Evolutionary conservation across 202 grass and related monocot species (phyloP), one percentile per base, ranked within the genome.

Genomic region (Eragrostis tef): DNA sequence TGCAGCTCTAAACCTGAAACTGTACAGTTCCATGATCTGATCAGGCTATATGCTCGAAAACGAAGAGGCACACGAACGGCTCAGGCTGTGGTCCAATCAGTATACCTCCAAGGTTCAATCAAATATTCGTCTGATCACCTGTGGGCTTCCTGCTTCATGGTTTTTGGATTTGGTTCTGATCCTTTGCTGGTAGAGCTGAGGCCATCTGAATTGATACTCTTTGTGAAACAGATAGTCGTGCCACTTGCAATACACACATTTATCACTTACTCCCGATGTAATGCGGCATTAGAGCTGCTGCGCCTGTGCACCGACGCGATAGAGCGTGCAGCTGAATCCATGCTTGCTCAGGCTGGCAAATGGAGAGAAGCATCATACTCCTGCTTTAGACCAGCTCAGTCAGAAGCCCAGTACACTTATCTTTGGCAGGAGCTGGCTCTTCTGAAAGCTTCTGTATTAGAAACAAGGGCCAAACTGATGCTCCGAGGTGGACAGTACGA

Each of bases 391-490:
- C 60, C 84, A 59, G 90, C 82, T 79, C 87, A 83, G 43, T 89
- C 90, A 27, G 86, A 90, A 75, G 82, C 87, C 42, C 79, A 82
- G 70, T 88, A 86, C 67, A 94, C 91, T 27, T 87, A 90, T 74
- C 81, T 97, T 86, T 97, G 94, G 94, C 91, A 97, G 85, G 94
- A 94, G 62, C 81, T 97, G 67, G 88, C 94, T 68, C 89, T 97
- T 74, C 64, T 94, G 63, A 93, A 89, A 94, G 94, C 91, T 68
- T 91, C 87, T 81, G 87, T 97, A 61, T 66, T 97, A 66, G 94
- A 97, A 86, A 97, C 94, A 68, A 83, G 94, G 78, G 89, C 89
- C 21, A 97, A 97, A 64, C 64, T 97, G 76, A 97, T 97, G 94
- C 89, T 97, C 78, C 88, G 91, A 50, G 94, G 91, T 47, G 94